Evolutionary conservation across 495 filamentous ascomycete genomes (phyloP), one percentile per base, ranked within the genome.

Genomic region (Penicillium herquei): DNA sequence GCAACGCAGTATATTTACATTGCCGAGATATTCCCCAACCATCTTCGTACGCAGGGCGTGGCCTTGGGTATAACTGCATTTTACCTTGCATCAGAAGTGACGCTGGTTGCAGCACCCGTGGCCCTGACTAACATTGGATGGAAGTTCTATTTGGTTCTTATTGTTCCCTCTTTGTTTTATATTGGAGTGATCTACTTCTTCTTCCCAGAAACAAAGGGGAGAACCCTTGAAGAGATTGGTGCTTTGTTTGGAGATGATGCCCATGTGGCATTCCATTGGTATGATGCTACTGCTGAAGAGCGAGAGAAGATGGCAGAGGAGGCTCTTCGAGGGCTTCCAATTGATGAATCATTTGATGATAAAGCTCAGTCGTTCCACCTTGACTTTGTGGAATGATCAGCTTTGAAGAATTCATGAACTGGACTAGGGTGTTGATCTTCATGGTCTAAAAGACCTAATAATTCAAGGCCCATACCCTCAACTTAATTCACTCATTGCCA

Each of bases 1-100:
- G 67, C 75, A 1, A 68, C 72, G 9, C 71, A 71, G 40, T 78
- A 73, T 52, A 58, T 77, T 11, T 78, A 76, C 42, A 40, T 72
- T 7, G 53, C 68, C 0, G 73, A 75, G 51, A 76, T 76, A 47
- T 77, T 70, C 51, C 72, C 74, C 1, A 78, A 61, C 9, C 66
- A 73, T 59, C 54, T 77, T 30, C 67, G 74, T 11, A 49, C 64
- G 3, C 57, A 72, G 34, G 71, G 75, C 0, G 61, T 72, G 12
- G 73, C 71, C 9, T 51, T 77, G 13, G 70, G 67, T 7, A 45
- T 73, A 11, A 48, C 44, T 8, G 55, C 58, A 11, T 70, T 67
- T 46, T 72, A 70, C 54, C 45, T 69, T 9, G 57, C 62, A 9
- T 57, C 54, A 2, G 60, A 65, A 21, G 57, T 73, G 5, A 64